Evolutionary conservation across 208 protist genomes (phyloP).

Genomic region (Naegleria fowleri): DNA sequence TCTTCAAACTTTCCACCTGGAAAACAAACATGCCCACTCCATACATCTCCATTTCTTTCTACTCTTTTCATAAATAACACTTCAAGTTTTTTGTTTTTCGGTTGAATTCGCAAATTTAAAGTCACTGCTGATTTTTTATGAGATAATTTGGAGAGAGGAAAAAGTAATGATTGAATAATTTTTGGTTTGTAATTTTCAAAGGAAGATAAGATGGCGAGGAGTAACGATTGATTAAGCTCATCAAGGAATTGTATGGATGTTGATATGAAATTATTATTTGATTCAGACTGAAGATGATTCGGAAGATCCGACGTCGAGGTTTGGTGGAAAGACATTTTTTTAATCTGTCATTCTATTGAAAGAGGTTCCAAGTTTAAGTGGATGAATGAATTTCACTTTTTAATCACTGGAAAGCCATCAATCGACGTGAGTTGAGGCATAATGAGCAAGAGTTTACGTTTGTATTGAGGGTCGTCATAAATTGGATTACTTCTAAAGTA

Average conservation of each 20-base stretch:
- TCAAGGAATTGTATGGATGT: too few relatives aligned
- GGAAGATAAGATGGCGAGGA: background rate
- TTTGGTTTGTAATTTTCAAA: background rate
- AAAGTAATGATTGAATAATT: background rate
- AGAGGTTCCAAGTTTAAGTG: too few relatives aligned
- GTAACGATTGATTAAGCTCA: too few relatives aligned
- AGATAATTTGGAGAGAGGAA: background rate
- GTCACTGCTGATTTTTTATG: background rate
- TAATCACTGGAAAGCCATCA: slow-evolving; percentile 14
- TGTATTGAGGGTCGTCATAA: background rate
- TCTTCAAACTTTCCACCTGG: background rate
- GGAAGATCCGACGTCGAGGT: too few relatives aligned
- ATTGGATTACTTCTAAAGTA: background rate
- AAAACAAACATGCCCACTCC: background rate
- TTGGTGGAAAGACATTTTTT: too few relatives aligned
- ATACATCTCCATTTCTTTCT: background rate
- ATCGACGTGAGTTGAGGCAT: background rate
- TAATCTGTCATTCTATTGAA: too few relatives aligned
- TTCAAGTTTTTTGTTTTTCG: background rate
- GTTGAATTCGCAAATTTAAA: background rate
- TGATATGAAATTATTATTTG: too few relatives aligned
- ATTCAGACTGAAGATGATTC: too few relatives aligned
- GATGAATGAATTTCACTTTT: too few relatives aligned
- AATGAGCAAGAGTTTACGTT: background rate
- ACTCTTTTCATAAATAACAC: background rate